phyloP scores from a whole-genome alignment of 192 early-diverging fungal genomes.

The Mortierella claussenii region DNA sequence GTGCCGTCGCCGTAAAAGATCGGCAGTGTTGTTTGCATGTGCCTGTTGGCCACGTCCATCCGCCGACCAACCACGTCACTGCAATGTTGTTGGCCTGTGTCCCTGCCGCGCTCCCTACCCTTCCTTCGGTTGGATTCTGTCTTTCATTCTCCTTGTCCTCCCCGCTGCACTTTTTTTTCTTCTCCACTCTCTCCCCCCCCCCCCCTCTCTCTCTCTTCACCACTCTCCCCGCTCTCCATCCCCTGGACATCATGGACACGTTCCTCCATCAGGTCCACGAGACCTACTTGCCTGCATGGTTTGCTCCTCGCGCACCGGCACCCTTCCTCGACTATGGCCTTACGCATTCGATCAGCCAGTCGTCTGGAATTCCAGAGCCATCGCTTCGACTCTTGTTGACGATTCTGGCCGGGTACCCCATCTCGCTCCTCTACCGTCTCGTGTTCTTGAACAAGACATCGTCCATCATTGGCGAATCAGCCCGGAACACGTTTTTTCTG shows the following conservation, averaged over 20 bases:
- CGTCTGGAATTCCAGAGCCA: slow-evolving; percentile 63
- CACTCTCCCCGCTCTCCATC: neutral
- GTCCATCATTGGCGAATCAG: slow-evolving; percentile 45
- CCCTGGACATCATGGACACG: slow-evolving; percentile 14
- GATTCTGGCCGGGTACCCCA: slow-evolving; percentile 57
- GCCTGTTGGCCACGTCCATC: neutral
- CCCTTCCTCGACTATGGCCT: slow-evolving; percentile 50
- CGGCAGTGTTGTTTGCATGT: no score
- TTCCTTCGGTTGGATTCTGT: neutral
- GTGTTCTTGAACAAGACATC: slow-evolving; percentile 54
- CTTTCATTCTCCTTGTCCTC: slow-evolving; percentile 11
- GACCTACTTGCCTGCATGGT: slow-evolving; percentile 35
- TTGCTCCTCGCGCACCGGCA: slow-evolving; percentile 25
- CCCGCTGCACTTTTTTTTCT: slow-evolving; percentile 5
- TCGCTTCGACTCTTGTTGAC: slow-evolving; percentile 60
- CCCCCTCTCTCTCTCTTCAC: neutral
- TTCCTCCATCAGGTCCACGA: slow-evolving; percentile 25
- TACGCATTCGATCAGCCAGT: slow-evolving; percentile 29
- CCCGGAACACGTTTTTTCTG: slow-evolving; percentile 61
- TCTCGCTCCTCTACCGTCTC: slow-evolving; percentile 58
- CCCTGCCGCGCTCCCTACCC: neutral
- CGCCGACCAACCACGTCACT: neutral
- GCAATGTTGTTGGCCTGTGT: neutral
- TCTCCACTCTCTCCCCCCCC: neutral
- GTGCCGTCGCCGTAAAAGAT: no score